These are phyloP conservation scores for Zizania palustris DNA, from an alignment of 202 grass and related monocot species.

Conservation along the genomic window DNA sequence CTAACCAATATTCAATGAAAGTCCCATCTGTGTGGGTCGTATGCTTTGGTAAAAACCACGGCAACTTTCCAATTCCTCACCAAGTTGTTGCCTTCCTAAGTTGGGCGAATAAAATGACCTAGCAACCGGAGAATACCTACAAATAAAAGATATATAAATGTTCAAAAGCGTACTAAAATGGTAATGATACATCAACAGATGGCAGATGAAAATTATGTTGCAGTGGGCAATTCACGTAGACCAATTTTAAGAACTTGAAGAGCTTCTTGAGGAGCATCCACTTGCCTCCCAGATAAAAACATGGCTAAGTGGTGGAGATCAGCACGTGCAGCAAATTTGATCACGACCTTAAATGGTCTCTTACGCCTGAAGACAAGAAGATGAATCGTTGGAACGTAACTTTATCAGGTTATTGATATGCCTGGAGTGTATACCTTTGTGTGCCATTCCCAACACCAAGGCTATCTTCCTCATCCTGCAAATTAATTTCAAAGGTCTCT, in stretches of 20 bases:
- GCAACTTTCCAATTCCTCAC: constrained; percentile 72
- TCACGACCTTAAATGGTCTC: constrained; percentile 55
- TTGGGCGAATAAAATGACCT: constrained; percentile 79
- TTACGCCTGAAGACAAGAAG: constrained; percentile 48
- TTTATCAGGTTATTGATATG: constrained; percentile 17
- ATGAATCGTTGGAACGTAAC: constrained; percentile 22
- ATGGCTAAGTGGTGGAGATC: constrained; percentile 69
- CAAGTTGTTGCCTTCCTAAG: constrained; percentile 64
- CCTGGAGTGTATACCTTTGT: constrained; percentile 30
- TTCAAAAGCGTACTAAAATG: constrained; percentile 4
- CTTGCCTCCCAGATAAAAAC: constrained; percentile 69
- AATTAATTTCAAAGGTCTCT: constrained; percentile 51
- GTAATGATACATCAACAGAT: background rate
- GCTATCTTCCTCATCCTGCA: constrained; percentile 59
- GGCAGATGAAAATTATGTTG: constrained; percentile 32
- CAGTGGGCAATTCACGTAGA: constrained; percentile 73
- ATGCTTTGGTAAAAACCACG: constrained; percentile 80
- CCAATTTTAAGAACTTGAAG: constrained; percentile 84
- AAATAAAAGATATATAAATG: constrained; percentile 11
- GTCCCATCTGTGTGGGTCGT: constrained; percentile 76
- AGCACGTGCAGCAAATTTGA: constrained; percentile 64
- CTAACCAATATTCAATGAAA: constrained; percentile 79
- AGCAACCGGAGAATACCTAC: constrained; percentile 64
- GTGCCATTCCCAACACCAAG: constrained; percentile 32
- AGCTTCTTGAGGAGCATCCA: constrained; percentile 80